phyloP scores from a whole-genome alignment of 1,139 yeast species.

The Protomyces arabidopsidicola region DNA sequence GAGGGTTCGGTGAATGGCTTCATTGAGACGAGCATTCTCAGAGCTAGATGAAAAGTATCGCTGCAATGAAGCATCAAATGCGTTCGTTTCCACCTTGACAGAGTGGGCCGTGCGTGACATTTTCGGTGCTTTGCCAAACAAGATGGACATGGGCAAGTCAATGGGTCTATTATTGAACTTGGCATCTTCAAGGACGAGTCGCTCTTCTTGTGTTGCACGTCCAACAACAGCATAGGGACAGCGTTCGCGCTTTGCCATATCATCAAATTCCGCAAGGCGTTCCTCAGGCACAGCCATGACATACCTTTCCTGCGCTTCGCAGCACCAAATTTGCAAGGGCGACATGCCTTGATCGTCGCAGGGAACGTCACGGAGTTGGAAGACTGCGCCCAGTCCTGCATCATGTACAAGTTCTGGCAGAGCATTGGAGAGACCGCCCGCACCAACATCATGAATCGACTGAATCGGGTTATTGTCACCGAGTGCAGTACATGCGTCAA shows the following conservation, averaged over 20 bases:
- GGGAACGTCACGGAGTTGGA: conserved; percentile 85
- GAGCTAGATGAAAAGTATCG: conserved; percentile 40
- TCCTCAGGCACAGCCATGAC: conserved; percentile 87
- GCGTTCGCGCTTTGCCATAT: conserved; percentile 89
- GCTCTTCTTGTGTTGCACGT: conserved; percentile 79
- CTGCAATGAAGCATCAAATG: conserved; percentile 45
- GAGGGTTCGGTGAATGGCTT: conserved; percentile 75
- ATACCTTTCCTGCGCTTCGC: conserved; percentile 97
- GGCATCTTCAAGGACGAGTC: conserved; percentile 74
- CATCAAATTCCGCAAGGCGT: conserved; percentile 64
- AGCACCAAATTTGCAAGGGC: conserved; percentile 99
- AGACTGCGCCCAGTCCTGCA: conserved; percentile 87
- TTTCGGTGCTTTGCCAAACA: conserved; percentile 96
- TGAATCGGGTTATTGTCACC: conserved; percentile 77
- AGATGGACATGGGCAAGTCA: conserved; percentile 92
- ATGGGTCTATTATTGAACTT: conserved; percentile 76
- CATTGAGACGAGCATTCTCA: conserved; percentile 38
- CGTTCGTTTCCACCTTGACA: conserved; percentile 48
- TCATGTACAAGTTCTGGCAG: conserved; percentile 97
- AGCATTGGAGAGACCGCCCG: conserved; percentile 97
- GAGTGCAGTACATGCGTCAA: conserved; percentile 83
- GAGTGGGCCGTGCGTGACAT: conserved; percentile 77
- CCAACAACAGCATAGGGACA: conserved; percentile 97
- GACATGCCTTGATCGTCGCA: conserved; percentile 97
- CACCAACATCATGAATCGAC: conserved; percentile 98